phyloP scores from a whole-genome alignment of 2,329 filamentous ascomycete species.

The Phialemoniopsis sp. region DNA sequence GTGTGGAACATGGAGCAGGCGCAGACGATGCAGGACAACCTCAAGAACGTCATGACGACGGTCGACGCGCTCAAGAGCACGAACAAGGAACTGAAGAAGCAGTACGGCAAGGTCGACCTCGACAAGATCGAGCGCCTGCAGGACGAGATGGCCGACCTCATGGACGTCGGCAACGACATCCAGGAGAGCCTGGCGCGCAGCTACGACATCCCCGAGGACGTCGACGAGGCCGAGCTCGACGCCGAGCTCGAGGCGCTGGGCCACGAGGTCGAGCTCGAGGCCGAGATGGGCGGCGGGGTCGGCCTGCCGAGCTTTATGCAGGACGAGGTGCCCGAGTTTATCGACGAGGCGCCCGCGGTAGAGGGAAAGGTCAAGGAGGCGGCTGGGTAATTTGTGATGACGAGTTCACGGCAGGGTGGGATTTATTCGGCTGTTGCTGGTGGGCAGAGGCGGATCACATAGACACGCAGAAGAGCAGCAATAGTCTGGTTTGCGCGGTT shows the following conservation, averaged over 20 bases:
- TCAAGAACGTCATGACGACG: slow-evolving; percentile 97
- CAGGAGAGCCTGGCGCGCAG: slow-evolving; percentile 88
- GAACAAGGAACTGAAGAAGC: slow-evolving; percentile 85
- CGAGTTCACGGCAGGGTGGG: slow-evolving; percentile 10
- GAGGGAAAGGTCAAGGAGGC: slow-evolving; percentile 78
- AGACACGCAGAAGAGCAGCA: too few relatives aligned
- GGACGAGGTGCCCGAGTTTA: slow-evolving; percentile 86
- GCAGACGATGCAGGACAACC: slow-evolving; percentile 96
- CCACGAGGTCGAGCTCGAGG: slow-evolving; percentile 88
- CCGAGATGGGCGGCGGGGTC: slow-evolving; percentile 49
- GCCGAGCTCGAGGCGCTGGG: slow-evolving; percentile 93
- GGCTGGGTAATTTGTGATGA: slow-evolving; percentile 40
- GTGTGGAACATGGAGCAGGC: slow-evolving; percentile 99
- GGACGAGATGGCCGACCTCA: slow-evolving; percentile 97
- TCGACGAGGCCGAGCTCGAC: slow-evolving; percentile 94
- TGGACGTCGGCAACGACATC: slow-evolving; percentile 98
- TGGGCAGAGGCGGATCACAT: too few relatives aligned
- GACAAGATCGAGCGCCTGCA: slow-evolving; percentile 97
- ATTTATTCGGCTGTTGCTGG: too few relatives aligned
- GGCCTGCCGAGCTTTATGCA: slow-evolving; percentile 82
- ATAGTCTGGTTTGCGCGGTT: too few relatives aligned
- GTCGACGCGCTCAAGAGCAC: slow-evolving; percentile 97
- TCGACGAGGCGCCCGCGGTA: slow-evolving; percentile 81
- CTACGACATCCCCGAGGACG: slow-evolving; percentile 94
- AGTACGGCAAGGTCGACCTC: slow-evolving; percentile 96